These are phyloP conservation scores for Sequoiadendron giganteum DNA, from an alignment of 75 land plant genomes.

Conservation along the genomic window DNA sequence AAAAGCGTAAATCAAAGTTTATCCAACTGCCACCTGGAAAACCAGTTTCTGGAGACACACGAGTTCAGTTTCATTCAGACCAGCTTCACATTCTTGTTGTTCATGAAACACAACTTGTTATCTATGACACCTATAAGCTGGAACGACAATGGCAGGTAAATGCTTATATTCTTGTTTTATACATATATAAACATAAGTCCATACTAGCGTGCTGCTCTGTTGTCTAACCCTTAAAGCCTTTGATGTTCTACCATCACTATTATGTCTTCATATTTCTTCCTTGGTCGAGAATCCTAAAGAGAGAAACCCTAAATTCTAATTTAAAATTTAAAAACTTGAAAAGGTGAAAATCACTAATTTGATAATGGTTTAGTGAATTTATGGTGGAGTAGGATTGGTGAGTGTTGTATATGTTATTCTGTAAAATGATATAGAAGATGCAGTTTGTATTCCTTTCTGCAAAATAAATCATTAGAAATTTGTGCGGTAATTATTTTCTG, in stretches of 20 bases:
- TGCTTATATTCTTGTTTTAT: neutral
- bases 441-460: neutral
- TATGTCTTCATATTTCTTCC: neutral
- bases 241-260: slow-evolving; percentile 1
- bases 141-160: slow-evolving; percentile 55
- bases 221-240: neutral
- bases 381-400: no score
- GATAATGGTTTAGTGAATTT: no score
- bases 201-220: neutral
- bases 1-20: slow-evolving; percentile 51
- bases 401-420: neutral
- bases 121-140: slow-evolving; percentile 60
- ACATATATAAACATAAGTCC: neutral
- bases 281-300: neutral
- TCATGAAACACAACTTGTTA: slow-evolving; percentile 62
- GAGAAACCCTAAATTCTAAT: no score
- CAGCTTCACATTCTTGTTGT: slow-evolving; percentile 53
- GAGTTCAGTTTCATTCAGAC: slow-evolving; percentile 73
- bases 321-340: no score
- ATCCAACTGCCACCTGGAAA: slow-evolving; percentile 65
- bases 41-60: slow-evolving; percentile 50
- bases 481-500: neutral
- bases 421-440: neutral
- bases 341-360: no score
- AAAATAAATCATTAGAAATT: neutral